Evolutionary conservation across 306 rosid species (phyloP), one percentile per base, ranked within the genome.

Genomic region (Casuarina glauca): DNA sequence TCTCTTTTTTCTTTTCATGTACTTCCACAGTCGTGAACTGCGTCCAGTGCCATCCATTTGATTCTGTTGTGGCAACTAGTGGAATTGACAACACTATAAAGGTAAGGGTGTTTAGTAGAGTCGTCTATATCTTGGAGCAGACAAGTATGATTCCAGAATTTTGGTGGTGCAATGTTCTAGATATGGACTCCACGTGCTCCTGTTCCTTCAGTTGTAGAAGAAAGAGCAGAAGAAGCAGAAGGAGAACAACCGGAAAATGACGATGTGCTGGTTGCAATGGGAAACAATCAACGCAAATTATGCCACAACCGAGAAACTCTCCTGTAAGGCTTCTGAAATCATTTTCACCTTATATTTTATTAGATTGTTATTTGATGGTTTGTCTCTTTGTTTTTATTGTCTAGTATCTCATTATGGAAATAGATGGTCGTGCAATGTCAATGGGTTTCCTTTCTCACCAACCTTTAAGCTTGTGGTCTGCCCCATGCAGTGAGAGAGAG

Each of bases 71-170:
- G 64, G 99, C 97, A 69, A 95, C 97, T 70, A 93, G 99, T 79
- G 99, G 99, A 74, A 93, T 93, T 78, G 97, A 95, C 74, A 88
- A 72, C 86, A 93, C 99, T n/a, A 90, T 95, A 83, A 95, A 95
- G 97, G 99, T 87, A 82, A 81, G 85, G 57, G 55, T 83, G 79
- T 53, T 77, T 17, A 55, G 39, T 26, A 26, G 12, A 69, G 20
- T 69, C 45, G 19, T 50, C 57, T 74, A 55, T 50, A 76, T 55
- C 43, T 68, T 72, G 58, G 78, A 69, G 73, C 10, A 52, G 45
- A 43, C 80, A 76, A 13, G 60, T 53, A 74, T 70, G 20, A 62
- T 83, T 9, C 80, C 79, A 86, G 73, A 88, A 70, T 76, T 67
- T 43, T 36, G 70, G 69, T 58, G 68, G 76, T 80, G 57, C 80